Base-by-base conservation (phyloP, 257 asterid genomes). In the Solanum pennellii region DNA sequence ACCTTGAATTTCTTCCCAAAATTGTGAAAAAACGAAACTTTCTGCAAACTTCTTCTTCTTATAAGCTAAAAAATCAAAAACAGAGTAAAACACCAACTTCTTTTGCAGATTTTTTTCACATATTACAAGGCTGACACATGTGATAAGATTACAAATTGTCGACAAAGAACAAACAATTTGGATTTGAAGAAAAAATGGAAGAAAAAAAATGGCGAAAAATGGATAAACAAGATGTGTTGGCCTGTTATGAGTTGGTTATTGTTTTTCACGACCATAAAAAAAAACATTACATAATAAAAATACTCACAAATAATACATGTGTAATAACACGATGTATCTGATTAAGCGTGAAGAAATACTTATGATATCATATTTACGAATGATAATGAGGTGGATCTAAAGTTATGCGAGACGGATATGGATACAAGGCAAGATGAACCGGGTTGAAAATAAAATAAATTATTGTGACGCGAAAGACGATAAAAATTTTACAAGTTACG, bases 201-300 rank as follows among this genome's bases (percentile, higher is more conserved):
- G 79, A 72, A 33, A 72, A 33, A 72, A 69, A 11, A 65, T 23
- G 72, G 33, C 6, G 47, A 20, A 37, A 72, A 7, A 9, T 18
- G 31, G 72, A 74, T 5, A 11, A 74, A 29, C 21, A 0, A 5
- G 52, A 74, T 37, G 80, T 35, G 45, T 33, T 72, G 12, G 79
- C 42, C 41, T 72, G 79, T 72, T 72, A 74, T 74, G 33, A 20
- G 65, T 77, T 44, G 39, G 56, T 77, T 77, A 76, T 76, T 76
- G 82, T 23, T 41, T 39, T 73, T n/a, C n/a, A 10, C 82, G 11
- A 74, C 9, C 9, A 35, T 35, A 5, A 37, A 37, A 37, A 16
- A 56, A 16, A 49, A 52, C n/a, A 52, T 16, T 27, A 52, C 65
- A 56, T 56, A 18, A 56, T 56, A 7, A 56, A 73, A 37, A 23